These are phyloP conservation scores for Oryza glaberrima DNA, from an alignment of 176 grass and related monocot genomes.

Conservation along the genomic window DNA sequence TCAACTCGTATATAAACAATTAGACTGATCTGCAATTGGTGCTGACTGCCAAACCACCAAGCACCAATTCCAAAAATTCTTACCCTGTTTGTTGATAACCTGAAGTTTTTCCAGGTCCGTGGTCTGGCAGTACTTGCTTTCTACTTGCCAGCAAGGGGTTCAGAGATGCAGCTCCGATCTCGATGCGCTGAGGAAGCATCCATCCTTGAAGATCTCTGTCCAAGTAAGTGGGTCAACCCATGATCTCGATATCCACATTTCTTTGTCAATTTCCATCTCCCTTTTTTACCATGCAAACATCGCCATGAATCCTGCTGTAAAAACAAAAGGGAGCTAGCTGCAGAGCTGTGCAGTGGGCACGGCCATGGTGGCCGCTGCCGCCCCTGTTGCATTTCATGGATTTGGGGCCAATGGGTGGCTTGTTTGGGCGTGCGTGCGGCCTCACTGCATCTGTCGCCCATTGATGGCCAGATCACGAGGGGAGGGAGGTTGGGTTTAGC, in stretches of 20 bases:
- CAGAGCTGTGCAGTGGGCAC: conserved; percentile 47
- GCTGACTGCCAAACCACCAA: conserved; percentile 7
- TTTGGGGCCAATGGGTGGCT: conserved; percentile 42
- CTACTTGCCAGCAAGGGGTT: background rate
- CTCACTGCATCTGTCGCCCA: conserved; percentile 43
- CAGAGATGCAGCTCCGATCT: conserved; percentile 37
- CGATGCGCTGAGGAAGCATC: conserved; percentile 37
- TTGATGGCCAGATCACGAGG: conserved; percentile 62
- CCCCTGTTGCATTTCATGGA: conserved; percentile 18
- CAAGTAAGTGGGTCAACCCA: conserved; percentile 41
- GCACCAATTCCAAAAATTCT: conserved; percentile 4
- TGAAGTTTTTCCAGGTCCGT: conserved; percentile 25
- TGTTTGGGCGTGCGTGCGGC: conserved; percentile 61
- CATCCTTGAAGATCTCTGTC: conserved; percentile 35
- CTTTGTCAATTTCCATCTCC: conserved; percentile 4
- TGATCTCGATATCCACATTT: background rate
- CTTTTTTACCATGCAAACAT: conserved; percentile 2
- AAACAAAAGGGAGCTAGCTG: background rate
- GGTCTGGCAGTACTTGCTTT: background rate
- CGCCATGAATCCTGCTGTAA: conserved; percentile 29
- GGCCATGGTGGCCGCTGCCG: background rate
- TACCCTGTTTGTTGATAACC: conserved; percentile 31
- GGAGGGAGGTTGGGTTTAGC: conserved; percentile 11
- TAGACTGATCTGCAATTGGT: background rate
- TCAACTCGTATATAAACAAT: conserved; percentile 5